Conservation (phyloP, 192 early-diverging fungal genomes). For the Kappamyces sp. region DNA sequence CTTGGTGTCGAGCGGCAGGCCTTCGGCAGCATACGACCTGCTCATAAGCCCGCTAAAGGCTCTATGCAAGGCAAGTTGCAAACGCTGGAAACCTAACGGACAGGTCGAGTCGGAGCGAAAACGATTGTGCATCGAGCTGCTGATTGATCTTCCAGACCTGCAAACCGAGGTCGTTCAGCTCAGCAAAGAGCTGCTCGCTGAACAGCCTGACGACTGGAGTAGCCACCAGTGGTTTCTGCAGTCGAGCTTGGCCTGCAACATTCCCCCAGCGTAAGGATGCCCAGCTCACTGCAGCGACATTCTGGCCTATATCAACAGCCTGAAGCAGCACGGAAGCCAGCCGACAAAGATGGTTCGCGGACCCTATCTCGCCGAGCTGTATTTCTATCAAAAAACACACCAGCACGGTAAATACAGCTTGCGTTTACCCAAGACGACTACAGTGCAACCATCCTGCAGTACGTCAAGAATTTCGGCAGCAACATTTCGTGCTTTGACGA, state of each 20-base stretch:
- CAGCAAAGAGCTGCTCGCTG: conserved; percentile 14
- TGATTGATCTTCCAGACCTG: conserved; percentile 13
- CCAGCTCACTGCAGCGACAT: conserved; percentile 11
- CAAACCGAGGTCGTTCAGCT: conserved; percentile 18
- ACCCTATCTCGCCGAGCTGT: conserved; percentile 60
- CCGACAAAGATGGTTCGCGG: conserved; percentile 46
- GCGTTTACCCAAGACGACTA: neutral
- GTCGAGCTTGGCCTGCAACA: conserved; percentile 37
- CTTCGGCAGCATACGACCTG: conserved; percentile 57
- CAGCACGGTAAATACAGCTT: neutral
- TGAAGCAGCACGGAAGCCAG: conserved; percentile 31
- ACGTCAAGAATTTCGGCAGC: conserved; percentile 58
- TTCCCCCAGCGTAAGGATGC: conserved; percentile 13
- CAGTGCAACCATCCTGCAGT: conserved; percentile 32
- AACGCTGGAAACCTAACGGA: too few species aligned
- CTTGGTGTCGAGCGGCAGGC: conserved; percentile 63
- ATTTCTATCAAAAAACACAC: conserved; percentile 4
- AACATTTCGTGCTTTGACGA: conserved; percentile 73
- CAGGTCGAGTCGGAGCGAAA: conserved; percentile 62
- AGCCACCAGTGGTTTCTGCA: conserved; percentile 57
- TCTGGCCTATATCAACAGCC: conserved; percentile 37
- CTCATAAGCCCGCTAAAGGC: conserved; percentile 55
- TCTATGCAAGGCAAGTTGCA: conserved; percentile 38
- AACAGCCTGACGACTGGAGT: conserved; percentile 66
- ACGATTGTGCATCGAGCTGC: conserved; percentile 37